These are phyloP conservation scores for Aureobasidium sp. DNA, from an alignment of 2,329 filamentous ascomycete genomes.

Conservation along the genomic window DNA sequence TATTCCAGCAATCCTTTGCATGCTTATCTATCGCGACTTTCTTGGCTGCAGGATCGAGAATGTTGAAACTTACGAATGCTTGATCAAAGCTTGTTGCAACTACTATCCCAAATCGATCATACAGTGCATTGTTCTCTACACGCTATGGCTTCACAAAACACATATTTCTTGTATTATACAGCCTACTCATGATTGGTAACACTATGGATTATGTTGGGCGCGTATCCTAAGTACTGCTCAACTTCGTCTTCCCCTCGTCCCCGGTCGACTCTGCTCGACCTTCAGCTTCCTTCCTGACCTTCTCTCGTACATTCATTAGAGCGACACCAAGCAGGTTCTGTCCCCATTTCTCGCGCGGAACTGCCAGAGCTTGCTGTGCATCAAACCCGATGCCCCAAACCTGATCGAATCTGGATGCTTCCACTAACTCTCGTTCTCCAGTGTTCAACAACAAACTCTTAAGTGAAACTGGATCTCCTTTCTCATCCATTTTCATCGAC, in stretches of 20 bases:
- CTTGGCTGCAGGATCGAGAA: neutral
- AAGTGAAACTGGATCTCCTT: slow-evolving; percentile 25
- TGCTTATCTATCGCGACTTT: neutral
- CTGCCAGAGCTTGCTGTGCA: slow-evolving; percentile 41
- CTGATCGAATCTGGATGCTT: slow-evolving; percentile 49
- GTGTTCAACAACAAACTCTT: slow-evolving; percentile 48
- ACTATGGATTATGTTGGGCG: too few species aligned
- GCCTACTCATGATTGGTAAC: neutral
- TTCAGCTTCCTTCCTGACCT: slow-evolving; percentile 39
- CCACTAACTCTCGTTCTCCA: slow-evolving; percentile 53
- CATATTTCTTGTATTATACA: too few species aligned
- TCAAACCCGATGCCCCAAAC: slow-evolving; percentile 62
- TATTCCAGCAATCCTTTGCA: neutral
- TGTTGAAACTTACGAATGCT: neutral
- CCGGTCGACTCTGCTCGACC: too few species aligned
- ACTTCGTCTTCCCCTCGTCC: too few species aligned
- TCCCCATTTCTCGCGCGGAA: slow-evolving; percentile 49
- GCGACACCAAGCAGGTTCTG: slow-evolving; percentile 58
- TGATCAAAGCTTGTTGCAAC: neutral
- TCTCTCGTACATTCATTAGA: slow-evolving; percentile 51
- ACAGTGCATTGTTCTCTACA: neutral
- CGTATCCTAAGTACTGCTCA: too few species aligned
- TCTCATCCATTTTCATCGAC: neutral
- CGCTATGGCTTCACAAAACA: too few species aligned
- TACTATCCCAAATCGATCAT: neutral